Evolutionary conservation across 2,329 filamentous ascomycete genomes (phyloP).

Genomic region (Didymella glomerata): DNA sequence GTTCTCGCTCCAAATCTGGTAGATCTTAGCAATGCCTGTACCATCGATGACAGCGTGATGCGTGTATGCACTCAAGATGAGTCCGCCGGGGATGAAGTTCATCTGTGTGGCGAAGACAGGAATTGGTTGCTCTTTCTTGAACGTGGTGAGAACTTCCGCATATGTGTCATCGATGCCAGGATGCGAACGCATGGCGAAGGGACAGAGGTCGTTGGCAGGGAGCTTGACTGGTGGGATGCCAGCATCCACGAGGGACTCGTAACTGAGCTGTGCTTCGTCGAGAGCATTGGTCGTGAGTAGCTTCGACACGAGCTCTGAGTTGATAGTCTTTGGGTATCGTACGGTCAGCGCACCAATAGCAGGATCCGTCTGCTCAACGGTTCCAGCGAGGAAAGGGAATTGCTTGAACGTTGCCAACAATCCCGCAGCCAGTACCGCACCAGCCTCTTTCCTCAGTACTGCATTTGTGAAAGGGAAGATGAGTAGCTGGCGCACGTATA

Average conservation of each 20-base stretch:
- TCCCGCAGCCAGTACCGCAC: background rate
- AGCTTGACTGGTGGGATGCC: conserved; percentile 24
- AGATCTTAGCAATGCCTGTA: conserved; percentile 25
- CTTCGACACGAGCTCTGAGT: background rate
- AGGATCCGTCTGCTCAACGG: background rate
- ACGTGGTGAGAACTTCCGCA: conserved; percentile 18
- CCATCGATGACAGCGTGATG: conserved; percentile 38
- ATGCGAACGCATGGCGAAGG: conserved; percentile 21
- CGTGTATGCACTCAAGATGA: conserved; percentile 39
- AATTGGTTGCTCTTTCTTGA: conserved; percentile 20
- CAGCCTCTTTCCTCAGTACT: background rate
- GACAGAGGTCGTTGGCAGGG: conserved; percentile 24
- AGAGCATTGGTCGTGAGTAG: background rate
- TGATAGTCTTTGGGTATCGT: conserved; percentile 2
- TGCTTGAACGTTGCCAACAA: conserved; percentile 3
- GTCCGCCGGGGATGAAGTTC: conserved; percentile 39
- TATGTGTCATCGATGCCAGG: conserved; percentile 26
- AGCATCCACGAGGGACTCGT: background rate
- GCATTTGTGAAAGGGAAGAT: conserved; percentile 11
- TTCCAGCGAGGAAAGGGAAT: conserved; percentile 16
- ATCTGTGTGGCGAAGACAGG: conserved; percentile 36
- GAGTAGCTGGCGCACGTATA: conserved; percentile 16
- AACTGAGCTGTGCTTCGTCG: background rate
- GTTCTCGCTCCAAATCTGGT: conserved; percentile 24
- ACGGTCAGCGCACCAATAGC: conserved; percentile 3